A percentile compares a stretch with the other conserved stretches of the same genome.
These are phyloP conservation scores for Botrytis elliptica DNA, from an alignment of 2,329 filamentous ascomycete genomes.

Conservation along the genomic window DNA sequence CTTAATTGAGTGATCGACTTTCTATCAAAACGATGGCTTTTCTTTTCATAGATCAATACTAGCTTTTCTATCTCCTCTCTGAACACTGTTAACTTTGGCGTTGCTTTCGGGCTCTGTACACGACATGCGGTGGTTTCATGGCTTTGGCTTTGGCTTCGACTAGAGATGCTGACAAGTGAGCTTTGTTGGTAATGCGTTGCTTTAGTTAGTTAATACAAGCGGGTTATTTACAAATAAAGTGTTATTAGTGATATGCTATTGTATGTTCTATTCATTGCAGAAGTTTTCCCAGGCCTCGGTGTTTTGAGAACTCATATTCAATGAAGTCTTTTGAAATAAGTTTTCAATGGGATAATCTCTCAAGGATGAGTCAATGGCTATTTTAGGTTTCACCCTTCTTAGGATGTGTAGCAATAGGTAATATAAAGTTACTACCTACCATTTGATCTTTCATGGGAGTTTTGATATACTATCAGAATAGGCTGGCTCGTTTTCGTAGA, in stretches of 20 bases:
- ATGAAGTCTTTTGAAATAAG: background rate
- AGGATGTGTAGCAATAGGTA: background rate
- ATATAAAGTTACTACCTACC: rapidly evolving
- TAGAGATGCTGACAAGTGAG: background rate
- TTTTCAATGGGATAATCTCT: background rate
- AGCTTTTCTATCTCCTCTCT: background rate
- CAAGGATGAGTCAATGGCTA: background rate
- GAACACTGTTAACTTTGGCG: background rate
- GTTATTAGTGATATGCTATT: background rate
- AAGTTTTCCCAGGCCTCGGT: no score
- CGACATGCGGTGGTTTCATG: background rate
- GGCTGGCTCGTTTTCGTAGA: rapidly evolving
- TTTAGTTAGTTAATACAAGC: background rate
- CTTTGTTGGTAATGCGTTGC: background rate
- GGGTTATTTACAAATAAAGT: background rate
- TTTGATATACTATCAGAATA: background rate
- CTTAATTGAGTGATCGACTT: background rate
- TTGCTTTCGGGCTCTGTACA: background rate
- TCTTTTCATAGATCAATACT: background rate
- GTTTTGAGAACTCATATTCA: background rate
- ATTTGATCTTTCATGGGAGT: background rate
- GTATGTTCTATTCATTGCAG: background rate
- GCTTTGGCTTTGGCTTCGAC: background rate
- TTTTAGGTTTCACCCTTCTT: background rate
- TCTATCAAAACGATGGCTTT: background rate